Evolutionary conservation across 2,329 filamentous ascomycete genomes (phyloP).

Genomic region (Diaporthe batatas): DNA sequence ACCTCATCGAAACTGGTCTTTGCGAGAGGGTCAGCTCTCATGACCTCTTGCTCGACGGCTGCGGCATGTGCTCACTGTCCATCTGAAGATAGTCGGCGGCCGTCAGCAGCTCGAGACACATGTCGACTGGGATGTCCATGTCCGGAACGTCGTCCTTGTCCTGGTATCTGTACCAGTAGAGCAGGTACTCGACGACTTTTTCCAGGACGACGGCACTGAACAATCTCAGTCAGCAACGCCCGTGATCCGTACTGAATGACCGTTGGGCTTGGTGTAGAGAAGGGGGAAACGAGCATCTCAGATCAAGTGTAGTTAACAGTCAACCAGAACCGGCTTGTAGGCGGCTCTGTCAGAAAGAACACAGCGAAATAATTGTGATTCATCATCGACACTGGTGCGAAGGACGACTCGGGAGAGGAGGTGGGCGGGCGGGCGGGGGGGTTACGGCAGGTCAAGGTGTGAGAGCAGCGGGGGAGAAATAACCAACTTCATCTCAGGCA

Average conservation of each 20-base stretch:
- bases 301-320: constrained; percentile 74
- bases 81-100: constrained; percentile 83
- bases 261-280: background rate
- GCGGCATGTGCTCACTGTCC: constrained; percentile 61
- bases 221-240: constrained; percentile 42
- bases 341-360: constrained; percentile 63
- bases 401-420: constrained; percentile 3
- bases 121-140: constrained; percentile 83
- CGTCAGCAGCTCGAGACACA: constrained; percentile 82
- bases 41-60: constrained; percentile 39
- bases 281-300: constrained; percentile 54
- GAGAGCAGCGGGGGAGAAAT: constrained; percentile 8
- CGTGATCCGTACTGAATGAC: background rate
- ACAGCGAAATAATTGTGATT: constrained; percentile 56
- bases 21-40: constrained; percentile 28
- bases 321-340: constrained; percentile 59
- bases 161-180: constrained; percentile 82
- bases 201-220: constrained; percentile 79
- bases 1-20: constrained; percentile 33
- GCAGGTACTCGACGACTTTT: constrained; percentile 86
- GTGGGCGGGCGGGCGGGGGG: constrained; percentile 32
- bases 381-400: constrained; percentile 51
- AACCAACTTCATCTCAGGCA: constrained; percentile 81
- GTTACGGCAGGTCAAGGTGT: constrained; percentile 20
- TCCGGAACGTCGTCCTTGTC: constrained; percentile 81